Evolutionary conservation across 306 rosid genomes (phyloP).

Genomic region (Medicago ruthenica): DNA sequence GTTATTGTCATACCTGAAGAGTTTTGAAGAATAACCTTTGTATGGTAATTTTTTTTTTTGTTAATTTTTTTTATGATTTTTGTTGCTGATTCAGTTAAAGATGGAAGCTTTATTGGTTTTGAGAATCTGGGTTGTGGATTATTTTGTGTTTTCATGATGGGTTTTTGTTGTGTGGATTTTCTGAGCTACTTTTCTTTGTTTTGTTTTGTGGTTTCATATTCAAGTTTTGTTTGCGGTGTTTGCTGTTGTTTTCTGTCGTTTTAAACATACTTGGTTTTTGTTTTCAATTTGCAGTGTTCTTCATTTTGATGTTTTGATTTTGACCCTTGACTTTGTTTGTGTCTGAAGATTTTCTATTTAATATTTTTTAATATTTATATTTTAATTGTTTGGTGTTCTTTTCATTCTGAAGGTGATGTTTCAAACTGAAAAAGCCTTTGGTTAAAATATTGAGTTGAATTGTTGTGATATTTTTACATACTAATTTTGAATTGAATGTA

Average conservation of each 20-base stretch:
- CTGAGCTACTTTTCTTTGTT: slow-evolving; percentile 36
- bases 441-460: slow-evolving; percentile 10
- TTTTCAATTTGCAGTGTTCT: slow-evolving; percentile 36
- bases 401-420: slow-evolving; percentile 4
- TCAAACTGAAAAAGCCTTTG: slow-evolving; percentile 6
- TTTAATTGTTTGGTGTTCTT: neutral
- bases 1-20: slow-evolving; percentile 1
- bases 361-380: neutral
- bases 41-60: slow-evolving; percentile 27
- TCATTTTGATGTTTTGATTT: slow-evolving; percentile 31
- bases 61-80: slow-evolving; percentile 16
- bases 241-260: slow-evolving; percentile 40
- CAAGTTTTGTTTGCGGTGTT: slow-evolving; percentile 21
- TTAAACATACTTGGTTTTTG: slow-evolving; percentile 39
- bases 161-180: slow-evolving; percentile 46
- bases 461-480: slow-evolving; percentile 17
- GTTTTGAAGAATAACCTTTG: neutral
- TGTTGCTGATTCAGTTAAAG: slow-evolving; percentile 40
- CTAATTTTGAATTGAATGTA: slow-evolving; percentile 14
- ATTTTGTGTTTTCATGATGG: slow-evolving; percentile 28
- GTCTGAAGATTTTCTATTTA: neutral
- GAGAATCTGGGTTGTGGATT: slow-evolving; percentile 31
- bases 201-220: slow-evolving; percentile 33
- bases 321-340: slow-evolving; percentile 45
- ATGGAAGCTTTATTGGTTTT: slow-evolving; percentile 39